Percentiles rank a stretch among this genome's conserved stretches.
Evolutionary conservation across 345 rosid genomes (phyloP).

Genomic region (Eucalyptus viminalis): DNA sequence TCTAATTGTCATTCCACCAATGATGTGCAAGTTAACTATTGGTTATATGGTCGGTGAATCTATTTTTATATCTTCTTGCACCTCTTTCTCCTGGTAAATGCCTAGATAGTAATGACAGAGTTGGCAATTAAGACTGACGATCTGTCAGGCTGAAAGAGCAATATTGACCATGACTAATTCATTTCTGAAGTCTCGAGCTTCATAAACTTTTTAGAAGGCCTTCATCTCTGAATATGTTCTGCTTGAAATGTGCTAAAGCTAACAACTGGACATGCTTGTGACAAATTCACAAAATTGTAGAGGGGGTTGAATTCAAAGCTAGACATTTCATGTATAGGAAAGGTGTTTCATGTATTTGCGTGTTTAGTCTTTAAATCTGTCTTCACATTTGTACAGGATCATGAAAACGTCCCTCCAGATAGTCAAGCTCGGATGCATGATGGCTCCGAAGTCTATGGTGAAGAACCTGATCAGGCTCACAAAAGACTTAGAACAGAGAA

Average conservation of each 20-base stretch:
- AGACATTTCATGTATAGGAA: neutral
- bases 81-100: neutral
- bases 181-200: neutral
- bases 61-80: neutral
- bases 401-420: neutral
- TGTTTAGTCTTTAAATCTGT: neutral
- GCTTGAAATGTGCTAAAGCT: neutral
- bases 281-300: neutral
- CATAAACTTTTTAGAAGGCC: neutral
- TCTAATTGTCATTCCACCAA: neutral
- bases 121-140: neutral
- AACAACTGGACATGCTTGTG: neutral
- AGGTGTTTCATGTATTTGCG: neutral
- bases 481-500: conserved; percentile 35
- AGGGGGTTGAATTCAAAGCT: neutral
- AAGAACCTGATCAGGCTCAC: conserved; percentile 19
- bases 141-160: neutral
- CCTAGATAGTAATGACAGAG: neutral
- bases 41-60: neutral
- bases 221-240: neutral
- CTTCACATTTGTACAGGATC: conserved; percentile 13
- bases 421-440: conserved; percentile 5
- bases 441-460: conserved; percentile 11
- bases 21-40: neutral
- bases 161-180: neutral